phyloP scores from a whole-genome alignment of 768 basidiomycete genomes.

The Mycena polygramma region DNA sequence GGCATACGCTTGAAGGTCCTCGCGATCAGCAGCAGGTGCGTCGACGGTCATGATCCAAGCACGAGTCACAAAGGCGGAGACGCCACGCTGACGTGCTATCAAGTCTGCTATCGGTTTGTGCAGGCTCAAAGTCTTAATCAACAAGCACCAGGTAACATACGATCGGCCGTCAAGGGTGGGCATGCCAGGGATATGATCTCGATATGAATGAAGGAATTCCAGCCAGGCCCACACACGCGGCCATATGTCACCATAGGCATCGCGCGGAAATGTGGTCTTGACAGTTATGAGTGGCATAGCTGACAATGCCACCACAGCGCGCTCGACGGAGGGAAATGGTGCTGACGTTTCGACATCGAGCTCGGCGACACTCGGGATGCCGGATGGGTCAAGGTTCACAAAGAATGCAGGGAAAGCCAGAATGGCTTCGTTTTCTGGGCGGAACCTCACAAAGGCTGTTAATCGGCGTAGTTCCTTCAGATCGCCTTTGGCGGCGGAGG shows the following conservation, averaged over 20 bases:
- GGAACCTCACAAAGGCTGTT: background rate
- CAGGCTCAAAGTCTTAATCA: background rate
- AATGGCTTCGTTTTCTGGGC: background rate
- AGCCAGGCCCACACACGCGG: constrained; percentile 1
- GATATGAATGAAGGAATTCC: background rate
- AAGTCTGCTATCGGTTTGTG: background rate
- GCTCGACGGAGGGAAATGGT: background rate
- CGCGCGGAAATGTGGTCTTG: background rate
- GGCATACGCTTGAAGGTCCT: background rate
- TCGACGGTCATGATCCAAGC: constrained; percentile 5
- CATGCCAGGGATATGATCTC: background rate
- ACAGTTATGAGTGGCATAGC: background rate
- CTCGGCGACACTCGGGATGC: background rate
- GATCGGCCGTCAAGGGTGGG: background rate
- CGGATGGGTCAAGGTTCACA: constrained; percentile 1
- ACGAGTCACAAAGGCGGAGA: background rate
- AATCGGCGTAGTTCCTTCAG: background rate
- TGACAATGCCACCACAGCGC: background rate
- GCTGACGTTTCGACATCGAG: background rate
- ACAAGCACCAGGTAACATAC: background rate
- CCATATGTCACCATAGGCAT: background rate
- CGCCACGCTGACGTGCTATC: background rate
- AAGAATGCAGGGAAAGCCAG: constrained; percentile 4
- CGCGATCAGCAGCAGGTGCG: background rate
- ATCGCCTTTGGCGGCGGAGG: background rate